A percentile compares a stretch with the other conserved stretches of the same genome.
Conservation (phyloP, 768 basidiomycete species). For the Mycena maculata region DNA sequence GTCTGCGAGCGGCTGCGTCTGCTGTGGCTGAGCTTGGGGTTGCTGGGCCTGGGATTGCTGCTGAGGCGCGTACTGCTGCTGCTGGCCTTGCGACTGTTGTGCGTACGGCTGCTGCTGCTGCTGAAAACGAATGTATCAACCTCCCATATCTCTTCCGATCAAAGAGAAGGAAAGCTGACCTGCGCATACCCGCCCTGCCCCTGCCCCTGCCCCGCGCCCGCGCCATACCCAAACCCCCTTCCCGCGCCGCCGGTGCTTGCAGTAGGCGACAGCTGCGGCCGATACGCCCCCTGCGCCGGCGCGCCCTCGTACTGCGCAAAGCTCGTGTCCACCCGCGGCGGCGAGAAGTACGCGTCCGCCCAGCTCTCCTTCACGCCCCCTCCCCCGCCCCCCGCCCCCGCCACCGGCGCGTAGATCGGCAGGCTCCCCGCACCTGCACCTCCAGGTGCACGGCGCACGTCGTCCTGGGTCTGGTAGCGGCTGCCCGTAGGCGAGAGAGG, state of each 20-base stretch:
- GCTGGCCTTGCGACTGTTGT: not conserved
- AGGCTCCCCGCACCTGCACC: slow-evolving; percentile 60
- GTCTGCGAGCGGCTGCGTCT: slow-evolving; percentile 47
- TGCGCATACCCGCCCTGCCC: no score
- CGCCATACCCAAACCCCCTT: not conserved
- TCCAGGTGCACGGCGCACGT: slow-evolving; percentile 44
- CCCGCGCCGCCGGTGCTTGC: not conserved
- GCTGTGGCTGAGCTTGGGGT: not conserved
- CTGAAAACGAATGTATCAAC: no score
- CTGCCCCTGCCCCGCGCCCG: not conserved
- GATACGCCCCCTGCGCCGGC: not conserved
- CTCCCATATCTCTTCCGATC: no score
- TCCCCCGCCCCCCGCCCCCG: not conserved
- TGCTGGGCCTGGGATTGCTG: not conserved
- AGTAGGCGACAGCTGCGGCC: slow-evolving; percentile 10
- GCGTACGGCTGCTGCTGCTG: not conserved
- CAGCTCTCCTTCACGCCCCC: not conserved
- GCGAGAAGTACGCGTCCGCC: slow-evolving; percentile 34
- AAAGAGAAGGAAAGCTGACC: no score
- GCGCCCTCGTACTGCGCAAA: not conserved
- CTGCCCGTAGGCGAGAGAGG: no score
- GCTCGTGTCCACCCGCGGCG: not conserved
- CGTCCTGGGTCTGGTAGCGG: no score
- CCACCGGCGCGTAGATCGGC: slow-evolving; percentile 78
- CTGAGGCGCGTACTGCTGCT: not conserved